Conservation (phyloP, 495 filamentous ascomycete species). For the Cenococcum geophilum region DNA sequence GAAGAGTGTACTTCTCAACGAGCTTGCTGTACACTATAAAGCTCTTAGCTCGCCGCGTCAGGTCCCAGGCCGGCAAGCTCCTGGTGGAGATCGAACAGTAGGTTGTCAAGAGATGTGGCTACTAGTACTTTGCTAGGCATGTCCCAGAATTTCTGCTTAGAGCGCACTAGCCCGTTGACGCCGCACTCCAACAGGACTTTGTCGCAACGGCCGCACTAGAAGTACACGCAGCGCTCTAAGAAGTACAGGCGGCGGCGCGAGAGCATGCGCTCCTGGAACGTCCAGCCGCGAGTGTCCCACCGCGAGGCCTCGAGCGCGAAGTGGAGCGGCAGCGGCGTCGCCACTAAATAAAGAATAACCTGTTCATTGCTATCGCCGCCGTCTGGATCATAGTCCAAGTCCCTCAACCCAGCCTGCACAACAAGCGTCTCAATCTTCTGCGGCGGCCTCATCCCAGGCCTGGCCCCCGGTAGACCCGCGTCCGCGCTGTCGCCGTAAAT, state of each 20-base stretch:
- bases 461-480: background rate
- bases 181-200: background rate
- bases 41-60: too few species aligned
- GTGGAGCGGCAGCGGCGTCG: background rate
- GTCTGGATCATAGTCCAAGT: background rate
- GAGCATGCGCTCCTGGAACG: constrained; percentile 20
- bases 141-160: too few species aligned
- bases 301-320: background rate
- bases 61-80: too few species aligned
- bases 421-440: background rate
- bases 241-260: constrained; percentile 17
- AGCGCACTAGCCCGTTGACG: too few species aligned
- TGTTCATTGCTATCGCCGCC: background rate
- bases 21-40: background rate
- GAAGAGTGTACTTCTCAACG: background rate
- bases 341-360: background rate
- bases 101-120: too few species aligned
- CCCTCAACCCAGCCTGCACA: background rate
- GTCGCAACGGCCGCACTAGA: constrained; percentile 12
- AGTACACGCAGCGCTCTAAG: constrained; percentile 5
- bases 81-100: too few species aligned
- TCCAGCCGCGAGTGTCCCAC: constrained; percentile 16
- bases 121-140: too few species aligned
- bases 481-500: background rate
- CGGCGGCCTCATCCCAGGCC: background rate